Evolutionary conservation across 805 yeast genomes (phyloP).

Genomic region (Jamesozyma gamospora): DNA sequence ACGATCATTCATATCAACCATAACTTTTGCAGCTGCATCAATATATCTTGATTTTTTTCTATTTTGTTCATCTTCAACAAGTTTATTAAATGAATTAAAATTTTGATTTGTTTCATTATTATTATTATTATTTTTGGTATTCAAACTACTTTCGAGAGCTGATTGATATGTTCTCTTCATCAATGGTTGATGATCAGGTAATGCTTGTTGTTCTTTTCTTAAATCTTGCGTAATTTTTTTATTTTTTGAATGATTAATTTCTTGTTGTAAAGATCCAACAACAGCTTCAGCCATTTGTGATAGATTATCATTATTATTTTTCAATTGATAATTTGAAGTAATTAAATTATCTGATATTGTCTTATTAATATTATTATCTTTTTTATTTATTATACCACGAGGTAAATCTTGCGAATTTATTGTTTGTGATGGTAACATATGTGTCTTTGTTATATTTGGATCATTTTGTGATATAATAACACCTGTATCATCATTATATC

Average conservation of each 20-base stretch:
- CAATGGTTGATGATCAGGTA: background rate
- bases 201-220: background rate
- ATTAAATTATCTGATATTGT: background rate
- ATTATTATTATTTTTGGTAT: background rate
- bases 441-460: slow-evolving; percentile 16
- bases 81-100: slow-evolving; percentile 21
- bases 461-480: slow-evolving; percentile 19
- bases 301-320: background rate
- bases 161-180: background rate
- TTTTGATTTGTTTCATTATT: slow-evolving; percentile 3
- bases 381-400: background rate
- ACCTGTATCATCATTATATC: slow-evolving; percentile 27
- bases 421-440: slow-evolving; percentile 16
- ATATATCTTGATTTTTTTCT: slow-evolving; percentile 10
- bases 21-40: slow-evolving; percentile 9
- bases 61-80: slow-evolving; percentile 16
- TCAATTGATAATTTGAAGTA: background rate
- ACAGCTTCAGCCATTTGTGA: background rate
- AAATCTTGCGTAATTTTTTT: background rate
- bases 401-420: slow-evolving; percentile 4
- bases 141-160: background rate
- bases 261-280: background rate
- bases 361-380: background rate
- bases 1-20: slow-evolving; percentile 1
- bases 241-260: background rate